Evolutionary conservation across 306 rosid genomes (phyloP), one percentile per base, ranked within the genome.

Genomic region (Chamaecrista fasciculata): DNA sequence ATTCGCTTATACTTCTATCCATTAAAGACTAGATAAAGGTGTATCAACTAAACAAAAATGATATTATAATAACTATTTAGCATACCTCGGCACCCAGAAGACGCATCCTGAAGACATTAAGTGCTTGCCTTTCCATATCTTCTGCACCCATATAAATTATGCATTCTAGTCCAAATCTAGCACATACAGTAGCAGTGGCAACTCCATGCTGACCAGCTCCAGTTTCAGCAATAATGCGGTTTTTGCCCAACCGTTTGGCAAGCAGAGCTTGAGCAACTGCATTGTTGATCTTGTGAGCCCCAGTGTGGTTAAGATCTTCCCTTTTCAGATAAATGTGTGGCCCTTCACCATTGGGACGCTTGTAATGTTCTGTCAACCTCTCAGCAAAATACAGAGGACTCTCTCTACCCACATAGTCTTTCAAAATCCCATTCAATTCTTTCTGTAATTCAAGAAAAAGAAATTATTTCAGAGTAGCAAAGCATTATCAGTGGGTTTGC

Each of bases 141-240:
- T 80, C 87, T 16, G 98, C 98, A 6, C 98, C 98, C 98, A 92
- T 92, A 78, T 89, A 92, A 71, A 92, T 83, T 48, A 92, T 78
- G 62, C 98, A 89, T 16, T 86, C 75, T 77, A 92, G 58, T 10
- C 95, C 98, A 77, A 92, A 87, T 69, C 98, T 65, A 33, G 98
- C 98, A 53, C 95, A 92, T 7, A 89, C 98, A 9, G 96, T 92
- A 5, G 98, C 96, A 36, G 98, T 86, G 40, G 98, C 98, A 62
- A 92, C 96, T n/a, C 98, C 98, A 60, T 92, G 98, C 72, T 92
- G 98, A 28, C 98, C 98, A 0, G 96, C 96, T 36, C 98, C 98
- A 40, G 98, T 92, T 66, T 92, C 98, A 48, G 98, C 96, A 70
- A 92, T 86, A 44, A 92, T 87, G 20, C 96, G 87, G 18, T 80